Conservation (phyloP, 192 early-diverging fungal genomes). For the Ramicandelaber brevisporus region DNA sequence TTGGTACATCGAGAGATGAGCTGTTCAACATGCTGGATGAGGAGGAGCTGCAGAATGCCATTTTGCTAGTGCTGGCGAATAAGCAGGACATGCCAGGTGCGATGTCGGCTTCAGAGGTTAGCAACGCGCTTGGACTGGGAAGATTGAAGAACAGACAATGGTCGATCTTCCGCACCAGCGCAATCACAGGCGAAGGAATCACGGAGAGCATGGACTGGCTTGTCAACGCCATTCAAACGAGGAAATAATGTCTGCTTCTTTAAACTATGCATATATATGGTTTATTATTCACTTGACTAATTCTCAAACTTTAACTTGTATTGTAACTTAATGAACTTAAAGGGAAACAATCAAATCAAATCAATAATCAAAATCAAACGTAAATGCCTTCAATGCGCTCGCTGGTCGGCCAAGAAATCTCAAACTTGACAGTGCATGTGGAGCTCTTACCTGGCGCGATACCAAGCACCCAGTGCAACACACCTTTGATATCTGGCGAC, state of each 20-base stretch:
- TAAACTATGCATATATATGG: too few relatives aligned
- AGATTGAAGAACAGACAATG: slow-evolving; percentile 73
- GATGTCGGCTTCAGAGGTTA: slow-evolving; percentile 70
- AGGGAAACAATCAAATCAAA: too few relatives aligned
- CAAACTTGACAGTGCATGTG: background rate
- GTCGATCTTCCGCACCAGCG: slow-evolving; percentile 84
- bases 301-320: too few relatives aligned
- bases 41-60: slow-evolving; percentile 72
- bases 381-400: background rate
- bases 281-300: too few relatives aligned
- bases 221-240: too few relatives aligned
- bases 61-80: slow-evolving; percentile 86
- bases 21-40: slow-evolving; percentile 83
- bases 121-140: slow-evolving; percentile 58
- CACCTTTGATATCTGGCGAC: background rate
- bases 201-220: slow-evolving; percentile 85
- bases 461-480: background rate
- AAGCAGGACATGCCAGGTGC: slow-evolving; percentile 96
- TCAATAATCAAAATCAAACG: too few relatives aligned
- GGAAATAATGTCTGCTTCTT: too few relatives aligned
- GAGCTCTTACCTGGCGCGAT: background rate
- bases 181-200: slow-evolving; percentile 82
- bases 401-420: background rate
- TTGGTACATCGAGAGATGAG: slow-evolving; percentile 70
- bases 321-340: too few relatives aligned